Evolutionary conservation across 2,329 filamentous ascomycete genomes (phyloP).

Genomic region (Colletotrichum tofieldiae): DNA sequence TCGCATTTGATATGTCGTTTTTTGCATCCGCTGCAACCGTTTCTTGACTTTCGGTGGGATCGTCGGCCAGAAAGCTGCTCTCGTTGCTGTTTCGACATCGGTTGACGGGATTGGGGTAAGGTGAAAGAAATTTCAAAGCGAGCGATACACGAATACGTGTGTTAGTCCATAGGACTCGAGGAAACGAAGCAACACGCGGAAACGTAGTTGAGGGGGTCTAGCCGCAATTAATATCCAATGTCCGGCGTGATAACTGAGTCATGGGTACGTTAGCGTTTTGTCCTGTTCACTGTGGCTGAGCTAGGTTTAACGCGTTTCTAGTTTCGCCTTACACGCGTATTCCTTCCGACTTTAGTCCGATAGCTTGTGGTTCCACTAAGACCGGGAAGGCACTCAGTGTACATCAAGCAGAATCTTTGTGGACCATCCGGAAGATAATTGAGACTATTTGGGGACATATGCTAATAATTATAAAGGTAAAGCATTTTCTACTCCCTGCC

Average conservation of each 20-base stretch:
- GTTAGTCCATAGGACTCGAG: neutral
- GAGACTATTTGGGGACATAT: neutral
- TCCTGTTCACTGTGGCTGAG: neutral
- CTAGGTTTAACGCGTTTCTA: neutral
- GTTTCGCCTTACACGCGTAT: constrained; percentile 5
- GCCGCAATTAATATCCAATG: neutral
- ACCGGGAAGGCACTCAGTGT: too few relatives aligned
- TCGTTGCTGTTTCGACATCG: constrained; percentile 12
- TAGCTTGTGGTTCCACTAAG: neutral
- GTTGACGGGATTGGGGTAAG: too few relatives aligned
- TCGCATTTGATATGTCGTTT: constrained; percentile 64
- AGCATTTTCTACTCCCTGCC: too few relatives aligned
- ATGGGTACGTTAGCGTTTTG: neutral
- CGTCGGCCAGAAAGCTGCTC: constrained; percentile 5
- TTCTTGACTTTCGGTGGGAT: constrained; percentile 33
- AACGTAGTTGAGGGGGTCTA: neutral
- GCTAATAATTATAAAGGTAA: neutral
- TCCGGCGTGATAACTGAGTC: neutral
- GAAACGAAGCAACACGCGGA: neutral
- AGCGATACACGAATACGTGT: neutral
- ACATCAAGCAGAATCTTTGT: too few relatives aligned
- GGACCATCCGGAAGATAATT: neutral
- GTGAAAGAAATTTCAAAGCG: neutral
- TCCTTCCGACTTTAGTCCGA: neutral
- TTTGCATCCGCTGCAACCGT: constrained; percentile 57